Conservation (phyloP, 495 filamentous ascomycete genomes). For the Trypethelium eluteriae region DNA sequence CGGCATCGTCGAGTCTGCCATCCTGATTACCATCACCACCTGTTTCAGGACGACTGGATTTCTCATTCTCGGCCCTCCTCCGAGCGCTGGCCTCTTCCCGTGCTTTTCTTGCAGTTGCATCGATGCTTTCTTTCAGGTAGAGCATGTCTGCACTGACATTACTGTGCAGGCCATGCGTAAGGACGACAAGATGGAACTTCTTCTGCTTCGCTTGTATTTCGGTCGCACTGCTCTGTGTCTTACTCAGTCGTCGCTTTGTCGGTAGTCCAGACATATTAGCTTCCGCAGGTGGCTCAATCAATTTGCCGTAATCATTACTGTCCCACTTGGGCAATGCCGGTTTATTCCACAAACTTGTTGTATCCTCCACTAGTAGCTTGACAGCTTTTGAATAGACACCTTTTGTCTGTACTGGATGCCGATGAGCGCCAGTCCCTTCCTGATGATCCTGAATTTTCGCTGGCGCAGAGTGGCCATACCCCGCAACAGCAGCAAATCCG, state of each 20-base stretch:
- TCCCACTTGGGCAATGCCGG: slow-evolving; percentile 66
- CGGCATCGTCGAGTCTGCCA: slow-evolving; percentile 47
- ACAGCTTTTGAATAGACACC: slow-evolving; percentile 77
- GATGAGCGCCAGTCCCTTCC: slow-evolving; percentile 37
- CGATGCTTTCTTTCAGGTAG: slow-evolving; percentile 93
- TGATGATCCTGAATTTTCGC: slow-evolving; percentile 64
- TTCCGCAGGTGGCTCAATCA: slow-evolving; percentile 17
- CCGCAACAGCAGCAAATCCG: slow-evolving; percentile 45
- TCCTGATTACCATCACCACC: background rate
- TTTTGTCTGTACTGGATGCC: slow-evolving; percentile 48
- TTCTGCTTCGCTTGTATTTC: slow-evolving; percentile 46
- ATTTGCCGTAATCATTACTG: slow-evolving; percentile 33
- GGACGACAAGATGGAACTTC: slow-evolving; percentile 79
- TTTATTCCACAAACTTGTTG: slow-evolving; percentile 79
- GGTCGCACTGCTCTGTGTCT: slow-evolving; percentile 26
- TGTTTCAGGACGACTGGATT: slow-evolving; percentile 11
- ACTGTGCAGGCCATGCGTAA: slow-evolving; percentile 93
- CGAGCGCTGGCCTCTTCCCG: slow-evolving; percentile 47
- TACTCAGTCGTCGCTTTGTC: slow-evolving; percentile 22
- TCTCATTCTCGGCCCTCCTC: slow-evolving; percentile 41
- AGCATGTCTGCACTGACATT: slow-evolving; percentile 98
- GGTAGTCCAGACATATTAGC: slow-evolving; percentile 13
- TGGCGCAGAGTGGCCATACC: slow-evolving; percentile 45
- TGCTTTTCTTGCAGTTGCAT: slow-evolving; percentile 65
- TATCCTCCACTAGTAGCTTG: slow-evolving; percentile 73